A percentile compares a stretch with the other conserved stretches of the same genome.
phyloP scores from a whole-genome alignment of 129 eudicot genomes.

The Flaveria ramosissima region DNA sequence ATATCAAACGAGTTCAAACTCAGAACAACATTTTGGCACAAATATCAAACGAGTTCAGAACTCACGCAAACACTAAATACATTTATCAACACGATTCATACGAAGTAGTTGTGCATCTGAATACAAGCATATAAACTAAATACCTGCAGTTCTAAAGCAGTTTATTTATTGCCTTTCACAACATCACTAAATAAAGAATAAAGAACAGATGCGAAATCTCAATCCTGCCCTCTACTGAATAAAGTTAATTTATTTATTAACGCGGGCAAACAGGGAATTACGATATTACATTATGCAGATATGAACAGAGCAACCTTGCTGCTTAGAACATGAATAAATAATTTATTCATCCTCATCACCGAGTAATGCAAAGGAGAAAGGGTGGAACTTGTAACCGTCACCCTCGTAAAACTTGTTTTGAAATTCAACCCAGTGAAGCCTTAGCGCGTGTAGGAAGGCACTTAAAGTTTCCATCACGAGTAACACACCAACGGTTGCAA shows the following conservation, averaged over 20 bases:
- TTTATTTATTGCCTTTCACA: background rate
- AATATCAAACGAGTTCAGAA: background rate
- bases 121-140: background rate
- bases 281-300: constrained; percentile 6
- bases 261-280: background rate
- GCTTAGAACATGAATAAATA: background rate
- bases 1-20: background rate
- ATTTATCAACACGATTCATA: background rate
- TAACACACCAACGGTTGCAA: constrained; percentile 79
- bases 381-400: constrained; percentile 81
- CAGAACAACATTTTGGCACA: background rate
- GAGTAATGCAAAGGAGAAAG: constrained; percentile 61
- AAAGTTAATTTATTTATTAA: background rate
- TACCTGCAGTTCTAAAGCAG: constrained; percentile 2
- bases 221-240: background rate
- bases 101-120: background rate
- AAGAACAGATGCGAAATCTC: background rate
- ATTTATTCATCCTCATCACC: constrained; percentile 65
- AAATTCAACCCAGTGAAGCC: constrained; percentile 94
- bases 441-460: constrained; percentile 82
- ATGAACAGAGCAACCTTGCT: constrained; percentile 13
- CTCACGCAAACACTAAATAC: background rate
- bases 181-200: background rate
- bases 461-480: constrained; percentile 85
- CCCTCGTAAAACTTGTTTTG: constrained; percentile 90